These are phyloP conservation scores for Leccinum glutinopallens DNA, from an alignment of 1,284 basidiomycete species.

Conservation along the genomic window DNA sequence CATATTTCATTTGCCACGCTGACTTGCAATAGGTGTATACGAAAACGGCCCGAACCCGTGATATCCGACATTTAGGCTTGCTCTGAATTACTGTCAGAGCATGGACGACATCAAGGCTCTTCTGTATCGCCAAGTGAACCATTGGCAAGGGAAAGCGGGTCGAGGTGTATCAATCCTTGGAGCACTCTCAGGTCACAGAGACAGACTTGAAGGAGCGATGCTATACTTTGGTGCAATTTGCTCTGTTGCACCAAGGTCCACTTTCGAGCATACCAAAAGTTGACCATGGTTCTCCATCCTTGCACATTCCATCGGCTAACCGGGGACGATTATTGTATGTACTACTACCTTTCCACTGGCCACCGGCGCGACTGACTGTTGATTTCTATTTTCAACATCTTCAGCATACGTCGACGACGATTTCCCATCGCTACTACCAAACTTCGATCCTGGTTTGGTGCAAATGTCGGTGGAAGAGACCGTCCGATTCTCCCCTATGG, in stretches of 20 bases:
- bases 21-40: neutral
- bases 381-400: neutral
- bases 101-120: neutral
- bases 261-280: neutral
- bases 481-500: neutral
- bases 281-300: too few relatives aligned
- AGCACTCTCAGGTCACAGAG: neutral
- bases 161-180: too few relatives aligned
- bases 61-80: too few relatives aligned
- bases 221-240: neutral
- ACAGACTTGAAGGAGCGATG: too few relatives aligned
- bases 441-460: neutral
- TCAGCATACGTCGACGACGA: neutral
- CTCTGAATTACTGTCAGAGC: too few relatives aligned
- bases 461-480: neutral
- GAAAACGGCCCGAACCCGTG: neutral
- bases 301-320: too few relatives aligned
- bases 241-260: neutral
- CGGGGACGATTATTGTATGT: neutral
- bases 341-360: neutral
- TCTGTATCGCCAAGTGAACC: too few relatives aligned
- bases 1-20: too few relatives aligned
- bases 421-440: neutral
- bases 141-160: too few relatives aligned
- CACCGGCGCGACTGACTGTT: neutral